Conservation (phyloP, 75 land plant genomes). For the Isoetes taiwanensis region DNA sequence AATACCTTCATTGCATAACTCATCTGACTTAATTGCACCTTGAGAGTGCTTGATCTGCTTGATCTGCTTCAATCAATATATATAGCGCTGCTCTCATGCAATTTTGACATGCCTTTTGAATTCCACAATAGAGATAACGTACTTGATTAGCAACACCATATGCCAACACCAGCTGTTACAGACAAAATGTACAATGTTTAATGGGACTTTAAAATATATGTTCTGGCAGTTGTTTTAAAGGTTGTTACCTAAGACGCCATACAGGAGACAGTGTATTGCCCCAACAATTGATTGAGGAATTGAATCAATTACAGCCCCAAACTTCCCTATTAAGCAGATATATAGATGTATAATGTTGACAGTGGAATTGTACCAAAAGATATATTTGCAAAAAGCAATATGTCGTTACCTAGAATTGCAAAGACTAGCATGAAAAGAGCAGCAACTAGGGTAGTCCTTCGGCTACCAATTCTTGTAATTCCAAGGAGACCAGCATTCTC, state of each 20-base stretch:
- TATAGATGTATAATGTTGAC: not conserved
- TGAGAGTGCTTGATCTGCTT: too few relatives aligned
- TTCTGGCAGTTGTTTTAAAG: too few relatives aligned
- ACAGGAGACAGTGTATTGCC: not conserved
- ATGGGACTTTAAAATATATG: too few relatives aligned
- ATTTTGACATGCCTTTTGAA: too few relatives aligned
- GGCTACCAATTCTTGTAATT: not conserved
- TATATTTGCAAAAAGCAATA: not conserved
- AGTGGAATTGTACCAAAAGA: not conserved
- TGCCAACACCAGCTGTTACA: too few relatives aligned
- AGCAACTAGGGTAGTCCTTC: not conserved
- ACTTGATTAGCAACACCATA: too few relatives aligned
- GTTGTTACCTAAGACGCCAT: not conserved
- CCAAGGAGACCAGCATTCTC: conserved; percentile 4
- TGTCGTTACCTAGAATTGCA: not conserved
- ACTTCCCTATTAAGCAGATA: not conserved
- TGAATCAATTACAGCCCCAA: conserved; percentile 2
- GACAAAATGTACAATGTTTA: too few relatives aligned
- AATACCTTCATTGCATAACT: too few relatives aligned
- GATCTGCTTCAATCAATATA: too few relatives aligned
- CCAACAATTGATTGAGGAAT: conserved; percentile 4
- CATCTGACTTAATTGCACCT: too few relatives aligned
- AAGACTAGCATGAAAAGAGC: conserved; percentile 7
- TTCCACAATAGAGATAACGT: too few relatives aligned
- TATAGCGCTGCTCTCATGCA: too few relatives aligned